Evolutionary conservation across 1,284 basidiomycete species (phyloP), one percentile per base, ranked within the genome.

Genomic region (Phaffia rhodozyma): DNA sequence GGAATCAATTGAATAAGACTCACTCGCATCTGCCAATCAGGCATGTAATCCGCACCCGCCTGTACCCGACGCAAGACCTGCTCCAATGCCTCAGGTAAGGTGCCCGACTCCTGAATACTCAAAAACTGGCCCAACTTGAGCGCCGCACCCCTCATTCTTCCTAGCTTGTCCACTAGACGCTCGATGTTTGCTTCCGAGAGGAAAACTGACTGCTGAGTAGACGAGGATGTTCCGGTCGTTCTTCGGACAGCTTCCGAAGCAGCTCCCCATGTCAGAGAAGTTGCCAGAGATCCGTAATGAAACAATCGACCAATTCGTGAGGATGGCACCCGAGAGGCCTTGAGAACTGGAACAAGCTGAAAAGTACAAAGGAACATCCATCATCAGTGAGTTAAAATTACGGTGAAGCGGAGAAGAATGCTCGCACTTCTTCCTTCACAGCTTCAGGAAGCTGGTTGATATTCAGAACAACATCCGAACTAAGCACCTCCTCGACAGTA

Each of bases 1-100:
- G 48, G 43, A 62, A 64, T 54, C 48, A 63, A 55, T 34, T 60
- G n/a, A 49, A 4, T 55, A 49, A 58, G 52, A 66, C 67, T n/a
- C 34, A 89, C 89, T 82, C 93, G 89, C 84, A 97, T 88, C 75
- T 98, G 96, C 87, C 87, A 93, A 68, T 92, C 86, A 0, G 94
- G 96, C 93, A 97, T 98, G 75, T 97, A 97, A 75, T 99, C 91
- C 1, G 96, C 96, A 69, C 86, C 85, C 70, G 94, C 89, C 74
- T 98, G 94, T 0, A 99, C 92, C 51, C 87, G 81, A 55, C 91
- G 82, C 71, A 98, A 84, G 43, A 98, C 87, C 64, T 84, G 81
- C 72, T 97, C 92, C 9, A 97, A 79, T 70, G 96, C 90, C 0
- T 87, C 84, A 0, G 94, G 91, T 0, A 98, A 79, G 66, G 88